These are phyloP conservation scores for Phytophthora europaea DNA, from an alignment of 352 stramenopile genomes.

Conservation along the genomic window DNA sequence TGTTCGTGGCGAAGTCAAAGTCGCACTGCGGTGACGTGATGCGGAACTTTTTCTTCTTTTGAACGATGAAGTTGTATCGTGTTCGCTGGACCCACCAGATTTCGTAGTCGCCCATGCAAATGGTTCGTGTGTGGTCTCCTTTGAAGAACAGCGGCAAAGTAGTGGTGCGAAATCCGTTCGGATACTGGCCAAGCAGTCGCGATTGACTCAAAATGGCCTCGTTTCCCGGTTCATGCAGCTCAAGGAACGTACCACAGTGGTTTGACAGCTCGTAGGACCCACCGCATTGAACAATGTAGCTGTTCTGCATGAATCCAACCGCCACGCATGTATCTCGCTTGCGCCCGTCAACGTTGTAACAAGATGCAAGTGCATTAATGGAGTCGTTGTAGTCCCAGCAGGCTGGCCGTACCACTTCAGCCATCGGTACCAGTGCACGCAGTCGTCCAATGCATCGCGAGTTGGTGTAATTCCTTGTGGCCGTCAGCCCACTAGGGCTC, in stretches of 20 bases:
- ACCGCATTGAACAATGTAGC: slow-evolving; percentile 81
- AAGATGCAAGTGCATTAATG: slow-evolving; percentile 70
- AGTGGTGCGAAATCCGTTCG: slow-evolving; percentile 79
- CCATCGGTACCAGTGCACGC: slow-evolving; percentile 55
- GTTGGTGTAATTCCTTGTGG: slow-evolving; percentile 64
- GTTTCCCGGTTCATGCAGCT: slow-evolving; percentile 77
- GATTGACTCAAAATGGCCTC: slow-evolving; percentile 82
- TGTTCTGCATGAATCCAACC: slow-evolving; percentile 85
- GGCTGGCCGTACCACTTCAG: slow-evolving; percentile 63
- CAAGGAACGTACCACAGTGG: slow-evolving; percentile 89
- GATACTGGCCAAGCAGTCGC: slow-evolving; percentile 73
- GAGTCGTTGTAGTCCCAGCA: slow-evolving; percentile 90
- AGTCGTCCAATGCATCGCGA: slow-evolving; percentile 68
- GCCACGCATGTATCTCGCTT: slow-evolving; percentile 71
- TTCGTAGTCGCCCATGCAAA: slow-evolving; percentile 83
- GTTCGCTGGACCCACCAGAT: slow-evolving; percentile 92
- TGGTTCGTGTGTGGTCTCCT: slow-evolving; percentile 66
- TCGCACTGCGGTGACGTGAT: slow-evolving; percentile 75
- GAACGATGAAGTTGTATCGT: slow-evolving; percentile 83
- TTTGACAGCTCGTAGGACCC: slow-evolving; percentile 74
- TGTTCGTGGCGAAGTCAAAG: slow-evolving; percentile 84
- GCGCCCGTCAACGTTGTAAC: slow-evolving; percentile 70
- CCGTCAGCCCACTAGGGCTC: slow-evolving; percentile 44
- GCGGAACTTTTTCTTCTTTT: slow-evolving; percentile 83
- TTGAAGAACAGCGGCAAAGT: slow-evolving; percentile 78